A percentile compares a stretch with the other conserved stretches of the same genome.
Evolutionary conservation across 495 filamentous ascomycete genomes (phyloP).

Genomic region (Daldinia vernicosa): DNA sequence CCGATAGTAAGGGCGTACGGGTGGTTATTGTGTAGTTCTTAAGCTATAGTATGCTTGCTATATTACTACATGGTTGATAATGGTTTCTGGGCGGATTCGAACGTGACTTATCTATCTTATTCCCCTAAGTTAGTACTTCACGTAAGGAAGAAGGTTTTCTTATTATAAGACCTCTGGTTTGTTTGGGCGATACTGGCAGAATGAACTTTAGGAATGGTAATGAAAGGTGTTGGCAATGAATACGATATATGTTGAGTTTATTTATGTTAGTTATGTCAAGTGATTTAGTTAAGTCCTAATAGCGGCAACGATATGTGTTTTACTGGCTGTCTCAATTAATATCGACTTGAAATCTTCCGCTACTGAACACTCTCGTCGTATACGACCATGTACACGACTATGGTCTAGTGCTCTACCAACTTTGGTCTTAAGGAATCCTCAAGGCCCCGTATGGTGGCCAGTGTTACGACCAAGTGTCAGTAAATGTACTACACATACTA

Average conservation of each 20-base stretch:
- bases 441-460: neutral
- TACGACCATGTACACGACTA: neutral
- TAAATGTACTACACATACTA: neutral
- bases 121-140: no score
- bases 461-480: neutral
- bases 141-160: no score
- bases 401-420: neutral
- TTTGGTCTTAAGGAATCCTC: neutral
- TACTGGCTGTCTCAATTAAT: neutral
- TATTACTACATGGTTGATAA: neutral
- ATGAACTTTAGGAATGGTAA: neutral
- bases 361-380: neutral
- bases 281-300: neutral
- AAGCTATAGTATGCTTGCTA: neutral
- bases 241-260: neutral
- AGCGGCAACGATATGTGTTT: neutral
- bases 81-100: neutral
- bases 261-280: neutral
- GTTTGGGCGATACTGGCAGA: neutral
- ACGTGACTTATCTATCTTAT: no score
- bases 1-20: conserved; percentile 39
- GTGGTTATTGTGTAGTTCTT: conserved; percentile 29
- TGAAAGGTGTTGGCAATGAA: neutral
- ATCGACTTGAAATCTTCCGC: neutral
- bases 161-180: no score